Evolutionary conservation across 2,329 filamentous ascomycete species (phyloP).

Genomic region (Ophiosphaerella korrae): DNA sequence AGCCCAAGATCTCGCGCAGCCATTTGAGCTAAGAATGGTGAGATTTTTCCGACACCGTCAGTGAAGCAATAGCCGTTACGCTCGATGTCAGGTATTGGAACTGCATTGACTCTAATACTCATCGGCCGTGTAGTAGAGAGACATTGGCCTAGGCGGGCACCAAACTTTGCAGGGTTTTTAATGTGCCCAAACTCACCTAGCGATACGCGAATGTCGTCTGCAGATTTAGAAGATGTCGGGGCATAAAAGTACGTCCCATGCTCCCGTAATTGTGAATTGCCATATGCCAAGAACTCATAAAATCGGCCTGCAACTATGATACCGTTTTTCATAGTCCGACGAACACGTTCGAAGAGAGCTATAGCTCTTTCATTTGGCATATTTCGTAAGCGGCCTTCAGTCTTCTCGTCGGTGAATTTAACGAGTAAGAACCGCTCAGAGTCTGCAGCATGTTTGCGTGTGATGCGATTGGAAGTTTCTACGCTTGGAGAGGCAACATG

Average conservation of each 20-base stretch:
- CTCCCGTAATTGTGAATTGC: slow-evolving; percentile 93
- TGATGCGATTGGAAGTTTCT: slow-evolving; percentile 86
- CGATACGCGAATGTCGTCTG: slow-evolving; percentile 77
- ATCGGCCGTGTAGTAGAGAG: slow-evolving; percentile 91
- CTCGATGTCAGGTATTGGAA: slow-evolving; percentile 71
- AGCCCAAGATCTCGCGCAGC: slow-evolving; percentile 73
- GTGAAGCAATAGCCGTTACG: slow-evolving; percentile 76
- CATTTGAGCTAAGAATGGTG: slow-evolving; percentile 73
- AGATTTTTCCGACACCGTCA: slow-evolving; percentile 95
- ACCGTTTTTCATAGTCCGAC: slow-evolving; percentile 73
- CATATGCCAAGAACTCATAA: slow-evolving; percentile 91
- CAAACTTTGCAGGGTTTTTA: slow-evolving; percentile 83
- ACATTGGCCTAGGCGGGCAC: slow-evolving; percentile 88
- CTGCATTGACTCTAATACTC: slow-evolving; percentile 63
- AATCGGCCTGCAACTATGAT: slow-evolving; percentile 80
- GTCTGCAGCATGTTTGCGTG: slow-evolving; percentile 71
- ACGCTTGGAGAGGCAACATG: slow-evolving; percentile 77
- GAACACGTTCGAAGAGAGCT: slow-evolving; percentile 75
- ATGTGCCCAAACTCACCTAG: slow-evolving; percentile 89
- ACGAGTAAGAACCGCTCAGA: slow-evolving; percentile 85
- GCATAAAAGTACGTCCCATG: slow-evolving; percentile 94
- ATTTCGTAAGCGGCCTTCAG: slow-evolving; percentile 48
- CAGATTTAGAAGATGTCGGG: slow-evolving; percentile 67
- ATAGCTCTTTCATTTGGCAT: slow-evolving; percentile 44
- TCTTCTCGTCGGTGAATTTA: slow-evolving; percentile 83